Evolutionary conservation across 352 stramenopile species (phyloP).

Genomic region (Thraustotheca clavata): DNA sequence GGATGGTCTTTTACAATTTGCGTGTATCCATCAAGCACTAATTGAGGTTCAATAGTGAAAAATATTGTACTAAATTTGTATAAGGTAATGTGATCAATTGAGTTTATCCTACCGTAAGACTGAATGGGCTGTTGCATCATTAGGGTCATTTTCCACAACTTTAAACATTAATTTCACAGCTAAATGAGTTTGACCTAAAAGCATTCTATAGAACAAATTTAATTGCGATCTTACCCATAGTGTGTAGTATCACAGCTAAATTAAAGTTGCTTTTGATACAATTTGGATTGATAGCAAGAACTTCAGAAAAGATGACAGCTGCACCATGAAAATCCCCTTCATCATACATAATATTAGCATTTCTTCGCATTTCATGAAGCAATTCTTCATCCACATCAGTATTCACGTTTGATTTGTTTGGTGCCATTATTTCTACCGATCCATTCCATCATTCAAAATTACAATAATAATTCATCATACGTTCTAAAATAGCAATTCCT

Average conservation of each 20-base stretch:
- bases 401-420: conserved; percentile 26
- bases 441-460: not conserved
- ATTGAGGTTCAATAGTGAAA: conserved; percentile 43
- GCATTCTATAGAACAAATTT: not conserved
- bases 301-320: conserved; percentile 36
- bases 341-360: conserved; percentile 41
- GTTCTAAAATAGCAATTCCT: conserved; percentile 32
- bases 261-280: conserved; percentile 72
- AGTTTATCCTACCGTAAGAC: conserved; percentile 39
- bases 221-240: conserved; percentile 32
- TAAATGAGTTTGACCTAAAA: conserved; percentile 59
- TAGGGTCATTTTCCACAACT: conserved; percentile 54
- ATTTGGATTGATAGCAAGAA: conserved; percentile 36
- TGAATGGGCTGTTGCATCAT: conserved; percentile 67
- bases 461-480: conserved; percentile 29
- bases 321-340: conserved; percentile 39
- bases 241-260: conserved; percentile 64
- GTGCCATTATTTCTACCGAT: not conserved
- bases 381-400: not conserved
- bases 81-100: not conserved
- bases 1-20: conserved; percentile 29
- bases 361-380: conserved; percentile 31
- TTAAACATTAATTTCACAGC: conserved; percentile 53
- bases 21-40: conserved; percentile 42
- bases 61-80: conserved; percentile 43